Evolutionary conservation across 805 yeast genomes (phyloP).

Genomic region (Tanozyma kutaoensis): DNA sequence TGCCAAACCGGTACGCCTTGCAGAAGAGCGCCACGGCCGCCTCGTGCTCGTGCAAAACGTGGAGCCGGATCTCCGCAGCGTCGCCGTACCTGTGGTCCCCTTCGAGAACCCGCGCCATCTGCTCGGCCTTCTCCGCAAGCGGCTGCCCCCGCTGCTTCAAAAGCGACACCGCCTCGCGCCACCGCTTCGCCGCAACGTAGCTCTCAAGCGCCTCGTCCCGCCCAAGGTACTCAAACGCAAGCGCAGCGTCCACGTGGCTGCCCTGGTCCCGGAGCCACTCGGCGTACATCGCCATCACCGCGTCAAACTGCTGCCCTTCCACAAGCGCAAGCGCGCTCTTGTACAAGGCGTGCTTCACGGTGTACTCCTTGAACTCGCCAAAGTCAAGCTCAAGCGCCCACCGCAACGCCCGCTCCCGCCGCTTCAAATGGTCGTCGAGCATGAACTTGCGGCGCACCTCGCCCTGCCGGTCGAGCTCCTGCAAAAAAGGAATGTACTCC

Average conservation of each 20-base stretch:
- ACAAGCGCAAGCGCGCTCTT: constrained; percentile 52
- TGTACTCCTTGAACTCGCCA: constrained; percentile 54
- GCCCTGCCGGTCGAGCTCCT: constrained; percentile 55
- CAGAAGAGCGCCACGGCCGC: constrained; percentile 60
- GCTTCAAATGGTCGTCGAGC: constrained; percentile 69
- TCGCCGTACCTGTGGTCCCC: constrained; percentile 65
- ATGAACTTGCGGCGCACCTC: constrained; percentile 56
- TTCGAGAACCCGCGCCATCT: constrained; percentile 43
- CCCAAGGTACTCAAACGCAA: constrained; percentile 59
- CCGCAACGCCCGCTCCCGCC: constrained; percentile 51
- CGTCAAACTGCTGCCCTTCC: constrained; percentile 41
- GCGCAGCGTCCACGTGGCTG: constrained; percentile 61
- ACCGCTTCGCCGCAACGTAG: constrained; percentile 56
- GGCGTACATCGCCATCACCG: constrained; percentile 51
- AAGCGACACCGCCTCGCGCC: constrained; percentile 86
- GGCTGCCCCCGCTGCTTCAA: too few relatives aligned
- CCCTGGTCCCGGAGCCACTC: constrained; percentile 40
- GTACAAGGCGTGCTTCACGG: constrained; percentile 57
- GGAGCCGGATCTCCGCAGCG: constrained; percentile 65
- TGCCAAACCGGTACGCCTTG: constrained; percentile 60
- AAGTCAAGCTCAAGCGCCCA: constrained; percentile 42
- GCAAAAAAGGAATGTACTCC: constrained; percentile 88
- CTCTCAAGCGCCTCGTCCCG: constrained; percentile 54
- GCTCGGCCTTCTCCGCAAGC: constrained; percentile 31
- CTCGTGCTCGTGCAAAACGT: constrained; percentile 45